Conservation (phyloP, 768 basidiomycete species). For the Trametes coccinea region DNA sequence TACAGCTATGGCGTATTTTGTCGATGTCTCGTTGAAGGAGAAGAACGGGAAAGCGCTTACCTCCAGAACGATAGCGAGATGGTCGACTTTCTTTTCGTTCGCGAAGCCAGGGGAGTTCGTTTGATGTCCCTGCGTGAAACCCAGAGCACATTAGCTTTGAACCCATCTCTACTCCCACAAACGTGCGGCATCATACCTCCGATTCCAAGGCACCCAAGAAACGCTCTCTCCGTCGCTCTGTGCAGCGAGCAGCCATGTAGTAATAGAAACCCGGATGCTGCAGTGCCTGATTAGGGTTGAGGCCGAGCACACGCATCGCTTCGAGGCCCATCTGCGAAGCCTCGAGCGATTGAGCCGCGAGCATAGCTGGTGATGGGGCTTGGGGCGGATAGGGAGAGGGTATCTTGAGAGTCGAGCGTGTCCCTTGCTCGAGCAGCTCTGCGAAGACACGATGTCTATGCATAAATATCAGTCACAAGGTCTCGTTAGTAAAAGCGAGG, state of each 20-base stretch:
- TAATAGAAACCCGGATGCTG: conserved; percentile 95
- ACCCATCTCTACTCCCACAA: background rate
- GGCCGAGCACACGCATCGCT: conserved; percentile 58
- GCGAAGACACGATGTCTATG: conserved; percentile 83
- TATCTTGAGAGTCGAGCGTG: conserved; percentile 58
- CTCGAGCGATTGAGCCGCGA: conserved; percentile 27
- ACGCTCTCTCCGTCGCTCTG: conserved; percentile 69
- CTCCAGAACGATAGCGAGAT: conserved; percentile 80
- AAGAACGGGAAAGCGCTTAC: conserved; percentile 39
- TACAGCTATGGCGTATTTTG: conserved; percentile 58
- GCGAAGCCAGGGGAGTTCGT: conserved; percentile 65
- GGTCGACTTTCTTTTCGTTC: conserved; percentile 94
- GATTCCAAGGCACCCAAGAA: conserved; percentile 60
- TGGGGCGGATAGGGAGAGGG: conserved; percentile 55
- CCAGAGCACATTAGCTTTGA: no score
- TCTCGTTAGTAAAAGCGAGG: no score
- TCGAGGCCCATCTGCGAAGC: conserved; percentile 52
- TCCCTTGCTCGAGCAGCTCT: conserved; percentile 86
- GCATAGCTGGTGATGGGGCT: conserved; percentile 29
- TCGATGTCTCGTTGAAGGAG: background rate
- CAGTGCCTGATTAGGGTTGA: conserved; percentile 80
- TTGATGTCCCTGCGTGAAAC: background rate
- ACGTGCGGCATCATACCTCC: conserved; percentile 43
- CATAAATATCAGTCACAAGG: background rate
- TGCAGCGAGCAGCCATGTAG: conserved; percentile 84